A percentile compares a stretch with the other conserved stretches of the same genome.
Evolutionary conservation across 495 filamentous ascomycete species (phyloP).

Genomic region (Penicillium angulare): DNA sequence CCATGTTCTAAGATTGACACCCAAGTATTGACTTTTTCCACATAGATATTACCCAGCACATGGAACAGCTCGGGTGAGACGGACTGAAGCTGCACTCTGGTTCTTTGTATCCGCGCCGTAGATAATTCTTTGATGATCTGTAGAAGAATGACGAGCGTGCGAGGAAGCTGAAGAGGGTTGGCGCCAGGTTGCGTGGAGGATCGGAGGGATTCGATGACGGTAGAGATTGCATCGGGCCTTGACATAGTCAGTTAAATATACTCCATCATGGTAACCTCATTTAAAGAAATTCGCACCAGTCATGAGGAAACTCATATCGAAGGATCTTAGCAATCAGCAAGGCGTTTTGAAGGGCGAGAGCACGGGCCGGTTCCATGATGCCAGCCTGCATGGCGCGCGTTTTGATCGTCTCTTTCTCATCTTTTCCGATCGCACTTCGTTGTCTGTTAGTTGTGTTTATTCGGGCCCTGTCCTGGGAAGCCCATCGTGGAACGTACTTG

Average conservation of each 20-base stretch:
- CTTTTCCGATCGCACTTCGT: conserved; percentile 64
- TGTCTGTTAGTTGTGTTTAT: conserved; percentile 16
- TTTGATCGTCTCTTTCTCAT: conserved; percentile 74
- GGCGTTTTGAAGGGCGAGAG: conserved; percentile 81
- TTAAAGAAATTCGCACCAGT: conserved; percentile 54
- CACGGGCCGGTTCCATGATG: conserved; percentile 67
- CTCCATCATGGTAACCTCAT: background rate
- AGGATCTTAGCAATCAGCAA: conserved; percentile 84
- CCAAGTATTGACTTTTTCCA: conserved; percentile 72
- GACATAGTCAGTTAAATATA: conserved; percentile 9
- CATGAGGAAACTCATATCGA: conserved; percentile 80
- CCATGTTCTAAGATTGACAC: conserved; percentile 54
- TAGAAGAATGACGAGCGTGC: conserved; percentile 73
- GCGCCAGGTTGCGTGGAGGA: conserved; percentile 40
- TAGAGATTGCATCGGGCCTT: conserved; percentile 52
- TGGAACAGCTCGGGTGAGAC: conserved; percentile 78
- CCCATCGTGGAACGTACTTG: conserved; percentile 42
- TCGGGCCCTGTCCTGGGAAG: background rate
- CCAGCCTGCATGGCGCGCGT: conserved; percentile 68
- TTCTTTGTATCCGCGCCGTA: conserved; percentile 69
- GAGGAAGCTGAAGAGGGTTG: conserved; percentile 58
- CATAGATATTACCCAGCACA: conserved; percentile 72
- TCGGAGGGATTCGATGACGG: conserved; percentile 61
- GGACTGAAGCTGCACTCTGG: conserved; percentile 68
- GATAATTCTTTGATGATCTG: conserved; percentile 88